Base-by-base conservation (phyloP, 805 yeast genomes). In the Metschnikowia vanudenii region DNA sequence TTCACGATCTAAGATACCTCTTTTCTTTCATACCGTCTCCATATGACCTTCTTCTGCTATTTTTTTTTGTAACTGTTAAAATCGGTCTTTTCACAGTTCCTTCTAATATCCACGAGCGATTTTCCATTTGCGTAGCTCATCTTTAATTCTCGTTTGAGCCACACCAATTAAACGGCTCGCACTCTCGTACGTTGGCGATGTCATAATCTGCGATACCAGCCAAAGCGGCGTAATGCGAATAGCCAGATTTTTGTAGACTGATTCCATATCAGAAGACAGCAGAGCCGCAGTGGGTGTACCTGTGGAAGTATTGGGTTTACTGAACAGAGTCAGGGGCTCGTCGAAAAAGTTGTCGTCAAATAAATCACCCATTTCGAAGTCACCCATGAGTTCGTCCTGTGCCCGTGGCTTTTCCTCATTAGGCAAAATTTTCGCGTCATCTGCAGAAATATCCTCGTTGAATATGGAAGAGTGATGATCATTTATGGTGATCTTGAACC, bases 281-380 rank as follows among this genome's bases (percentile, higher is more conserved):
- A 13, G 37, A 26, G 37, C 4, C 10, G 14, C 17, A 1, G 30
- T 18, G 24, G 38, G 14, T 16, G 18, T 24, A 16, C 13, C 46
- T 17, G 29, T 4, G 13, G 19, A 22, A 16, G 19, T 26, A 12
- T 37, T 26, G n/a, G 22, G 37, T 29, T 43, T 43, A 35, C 29
- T 37, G 26, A 43, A 37, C 46, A 43, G 46, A 5, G 40, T 19
- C 43, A 49, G 35, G 38, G 33, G 47, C 37, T 49, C 52, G 22
- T 38, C 55, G 22, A 55, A 55, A 9, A 55, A 46, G 34, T 46
- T 53, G 30, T 53, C 58, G 35, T 53, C 50, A 40, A 55, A 55
- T 24, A 55, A 41, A 35, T 52, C 59, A 36, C 51, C 57, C 51
- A 54, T 55, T n/a, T 49, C 59, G 24, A 49, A 52, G 31, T 50